phyloP scores from a whole-genome alignment of 345 rosid genomes.

The Arabidopsis arenosa region DNA sequence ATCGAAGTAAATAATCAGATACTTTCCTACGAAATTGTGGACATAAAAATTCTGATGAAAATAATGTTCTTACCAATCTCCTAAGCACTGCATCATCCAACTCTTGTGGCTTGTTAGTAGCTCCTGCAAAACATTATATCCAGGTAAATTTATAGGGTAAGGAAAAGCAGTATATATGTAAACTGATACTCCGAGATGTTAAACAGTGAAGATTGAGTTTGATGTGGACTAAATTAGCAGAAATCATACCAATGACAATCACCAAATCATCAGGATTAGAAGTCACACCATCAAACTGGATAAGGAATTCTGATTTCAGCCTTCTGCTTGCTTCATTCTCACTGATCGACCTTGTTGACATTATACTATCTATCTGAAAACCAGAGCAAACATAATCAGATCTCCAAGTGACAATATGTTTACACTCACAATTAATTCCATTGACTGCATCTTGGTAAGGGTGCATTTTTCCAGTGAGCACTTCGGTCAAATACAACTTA shows the following conservation, averaged over 20 bases:
- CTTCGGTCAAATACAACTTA: neutral
- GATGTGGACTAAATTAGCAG: neutral
- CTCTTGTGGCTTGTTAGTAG: constrained; percentile 98
- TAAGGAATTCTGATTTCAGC: constrained; percentile 91
- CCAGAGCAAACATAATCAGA: constrained; percentile 34
- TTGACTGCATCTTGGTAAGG: no score
- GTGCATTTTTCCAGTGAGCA: no score
- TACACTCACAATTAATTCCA: no score
- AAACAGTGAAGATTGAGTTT: constrained; percentile 3
- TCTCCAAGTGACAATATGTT: constrained; percentile 21
- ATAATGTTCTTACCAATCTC: constrained; percentile 72
- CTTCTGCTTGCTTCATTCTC: constrained; percentile 97
- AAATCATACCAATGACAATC: constrained; percentile 80
- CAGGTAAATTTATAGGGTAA: neutral
- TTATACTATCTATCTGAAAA: constrained; percentile 84
- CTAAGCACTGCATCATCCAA: constrained; percentile 95
- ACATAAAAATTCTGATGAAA: constrained; percentile 5
- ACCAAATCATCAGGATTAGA: constrained; percentile 84
- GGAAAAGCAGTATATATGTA: neutral
- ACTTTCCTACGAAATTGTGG: neutral
- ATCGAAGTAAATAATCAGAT: neutral
- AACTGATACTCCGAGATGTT: neutral
- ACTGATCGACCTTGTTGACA: constrained; percentile 83
- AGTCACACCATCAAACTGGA: constrained; percentile 94
- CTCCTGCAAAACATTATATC: constrained; percentile 63